Evolutionary conservation across 441 rosid genomes (phyloP), one percentile per base, ranked within the genome.

Genomic region (Iberis amara): DNA sequence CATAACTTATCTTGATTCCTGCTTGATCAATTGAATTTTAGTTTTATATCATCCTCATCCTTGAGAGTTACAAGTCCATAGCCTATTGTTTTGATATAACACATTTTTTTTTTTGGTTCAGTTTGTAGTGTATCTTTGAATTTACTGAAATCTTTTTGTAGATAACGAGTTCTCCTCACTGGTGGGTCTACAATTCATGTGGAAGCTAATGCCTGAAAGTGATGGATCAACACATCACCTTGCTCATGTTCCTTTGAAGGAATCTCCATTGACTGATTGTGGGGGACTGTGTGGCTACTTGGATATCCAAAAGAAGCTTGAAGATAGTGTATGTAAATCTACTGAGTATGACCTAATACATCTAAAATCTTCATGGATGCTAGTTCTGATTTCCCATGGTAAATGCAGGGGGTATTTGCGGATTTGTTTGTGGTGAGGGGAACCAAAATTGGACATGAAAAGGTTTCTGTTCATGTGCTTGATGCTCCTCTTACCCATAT

Each of bases 261-360:
- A 85, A 57, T 88, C 98, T 71, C 98, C 96, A 28, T 59, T 92
- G 62, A 92, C 94, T 40, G 98, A 88, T 57, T 83, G 94, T 68
- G 89, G 95, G 44, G 98, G 95, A 66, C 59, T 85, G 48, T 88
- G 89, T 58, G 98, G 96, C 7, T 91, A 88, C 72, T 77, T 92
- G 68, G 78, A 86, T 59, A 71, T 88, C 48, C 95, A 82, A 68
- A 86, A 83, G 64, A 62, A 78, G 59, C 89, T 92, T 46, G 98
- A 92, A 71, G 95, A 85, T 68, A 80, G 69, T 62, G 97, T 85
- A 83, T 44, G 87, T 61, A 13, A 38, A 55, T 53, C 47, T 55
- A 55, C 31, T 43, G 39, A 31, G 32, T 67, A 32, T 64, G 58
- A 69, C 53, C 11, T 49, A 57, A 30, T 47, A 28, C 31, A 38